These are phyloP conservation scores for Acanthamoeba culbertsoni DNA, from an alignment of 208 protist genomes.

Conservation along the genomic window DNA sequence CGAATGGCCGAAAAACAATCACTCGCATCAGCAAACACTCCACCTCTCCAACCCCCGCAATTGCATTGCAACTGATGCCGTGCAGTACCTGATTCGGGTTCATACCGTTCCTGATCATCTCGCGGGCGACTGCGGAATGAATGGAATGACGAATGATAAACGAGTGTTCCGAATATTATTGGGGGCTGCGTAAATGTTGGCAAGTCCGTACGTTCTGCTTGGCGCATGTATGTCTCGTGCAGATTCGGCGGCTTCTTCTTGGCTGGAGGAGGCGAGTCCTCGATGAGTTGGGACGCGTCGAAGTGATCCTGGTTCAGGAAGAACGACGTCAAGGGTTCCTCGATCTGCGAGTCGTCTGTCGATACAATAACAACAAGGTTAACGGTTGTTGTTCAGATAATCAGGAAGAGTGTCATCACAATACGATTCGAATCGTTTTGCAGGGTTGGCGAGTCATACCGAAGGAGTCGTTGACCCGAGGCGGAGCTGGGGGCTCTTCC, in stretches of 20 bases:
- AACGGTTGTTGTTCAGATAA: neutral
- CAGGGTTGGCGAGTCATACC: neutral
- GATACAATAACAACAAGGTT: neutral
- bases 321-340: slow-evolving; percentile 1
- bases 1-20: no score
- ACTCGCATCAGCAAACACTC: neutral
- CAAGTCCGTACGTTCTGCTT: neutral
- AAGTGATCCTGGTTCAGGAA: neutral
- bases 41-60: neutral
- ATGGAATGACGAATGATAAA: neutral
- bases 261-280: neutral
- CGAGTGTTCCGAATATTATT: no score
- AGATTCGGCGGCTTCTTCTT: neutral
- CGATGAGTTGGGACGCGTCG: neutral
- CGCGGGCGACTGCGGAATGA: neutral
- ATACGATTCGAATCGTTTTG: neutral
- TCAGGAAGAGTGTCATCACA: neutral
- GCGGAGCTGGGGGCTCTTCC: neutral
- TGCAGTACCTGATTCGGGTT: neutral
- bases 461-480: neutral
- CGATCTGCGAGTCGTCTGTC: neutral
- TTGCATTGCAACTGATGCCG: neutral
- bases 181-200: no score
- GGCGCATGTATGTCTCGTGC: neutral
- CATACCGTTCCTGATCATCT: neutral